Evolutionary conservation across 2,329 filamentous ascomycete species (phyloP), one percentile per base, ranked within the genome.

Genomic region (Alternaria tenuissima): DNA sequence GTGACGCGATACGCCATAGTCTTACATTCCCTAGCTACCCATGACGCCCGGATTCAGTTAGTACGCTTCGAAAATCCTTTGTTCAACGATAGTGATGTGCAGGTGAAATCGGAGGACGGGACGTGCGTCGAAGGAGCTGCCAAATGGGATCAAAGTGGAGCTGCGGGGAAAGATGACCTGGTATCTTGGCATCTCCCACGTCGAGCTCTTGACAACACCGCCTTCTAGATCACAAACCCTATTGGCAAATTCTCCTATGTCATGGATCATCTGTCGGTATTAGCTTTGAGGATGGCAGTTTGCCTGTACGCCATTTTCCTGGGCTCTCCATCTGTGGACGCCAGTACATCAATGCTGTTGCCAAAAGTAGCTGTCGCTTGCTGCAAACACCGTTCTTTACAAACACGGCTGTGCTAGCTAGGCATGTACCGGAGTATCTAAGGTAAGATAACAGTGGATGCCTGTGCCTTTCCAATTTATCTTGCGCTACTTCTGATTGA

Each of bases 81-180:
- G 18, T 59, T 47, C 1, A 38, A n/a, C 24, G 47, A 32, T 16
- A 28, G 41, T n/a, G 32, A 49, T 36, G 20, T 34, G 36, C 7
- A 44, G 30, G 49, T 24, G 18, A 30, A 12, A 48, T 36, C 41
- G 46, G 34, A 59, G 39, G 47, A 55, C 52, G 55, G 42, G 54
- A 60, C 34, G 49, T 55, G 64, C 18, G 28, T 34, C 24, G 24
- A 28, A 12, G 22, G 38, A 52, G 44, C 32, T 46, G 41, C n/a
- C 49, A 55, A 51, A 39, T 38, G 48, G 26, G 53, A 52, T 30
- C 9, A 47, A 30, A 36, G 48, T 51, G 57, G 48, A 62, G 58
- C 53, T 57, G 64, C 59, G 64, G 65, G 62, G 61, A 61, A 65
- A 38, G 43, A 54, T 65, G 63, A 59, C 65, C 51, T 51, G 55